Evolutionary conservation across 306 rosid genomes (phyloP).

Genomic region (Gynostemma pentaphyllum): DNA sequence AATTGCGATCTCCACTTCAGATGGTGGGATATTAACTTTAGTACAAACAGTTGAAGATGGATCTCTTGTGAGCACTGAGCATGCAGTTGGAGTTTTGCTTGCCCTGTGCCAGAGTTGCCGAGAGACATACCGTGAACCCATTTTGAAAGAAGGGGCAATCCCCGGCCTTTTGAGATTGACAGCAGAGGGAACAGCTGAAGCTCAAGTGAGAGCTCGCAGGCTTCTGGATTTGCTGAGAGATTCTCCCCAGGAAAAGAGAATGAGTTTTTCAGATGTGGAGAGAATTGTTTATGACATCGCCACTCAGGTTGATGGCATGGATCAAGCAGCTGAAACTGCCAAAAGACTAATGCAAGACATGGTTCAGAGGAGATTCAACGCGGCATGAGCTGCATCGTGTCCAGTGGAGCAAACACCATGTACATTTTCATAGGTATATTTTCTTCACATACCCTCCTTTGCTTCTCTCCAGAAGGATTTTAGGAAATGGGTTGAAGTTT

Average conservation of each 20-base stretch:
- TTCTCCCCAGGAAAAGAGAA: slow-evolving; percentile 52
- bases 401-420: slow-evolving; percentile 41
- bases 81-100: slow-evolving; percentile 71
- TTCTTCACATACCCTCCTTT: neutral
- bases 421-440: slow-evolving; percentile 12
- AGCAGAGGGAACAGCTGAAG: slow-evolving; percentile 68
- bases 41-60: slow-evolving; percentile 91
- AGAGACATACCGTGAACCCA: slow-evolving; percentile 67
- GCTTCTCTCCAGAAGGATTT: neutral
- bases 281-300: slow-evolving; percentile 71
- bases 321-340: slow-evolving; percentile 75
- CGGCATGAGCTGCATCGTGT: slow-evolving; percentile 42
- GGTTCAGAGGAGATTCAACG: slow-evolving; percentile 71
- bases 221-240: slow-evolving; percentile 79
- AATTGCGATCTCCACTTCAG: slow-evolving; percentile 42
- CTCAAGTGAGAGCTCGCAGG: slow-evolving; percentile 52
- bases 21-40: slow-evolving; percentile 61
- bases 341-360: slow-evolving; percentile 58
- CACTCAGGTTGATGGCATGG: slow-evolving; percentile 58
- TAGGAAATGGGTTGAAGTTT: neutral
- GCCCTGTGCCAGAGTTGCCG: slow-evolving; percentile 58
- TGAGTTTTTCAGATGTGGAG: slow-evolving; percentile 54
- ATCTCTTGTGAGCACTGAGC: slow-evolving; percentile 65
- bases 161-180: slow-evolving; percentile 78
- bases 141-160: slow-evolving; percentile 80